Percentiles rank a stretch among this genome's conserved stretches.
phyloP scores from a whole-genome alignment of 345 rosid genomes.

The Ceriops decandra region DNA sequence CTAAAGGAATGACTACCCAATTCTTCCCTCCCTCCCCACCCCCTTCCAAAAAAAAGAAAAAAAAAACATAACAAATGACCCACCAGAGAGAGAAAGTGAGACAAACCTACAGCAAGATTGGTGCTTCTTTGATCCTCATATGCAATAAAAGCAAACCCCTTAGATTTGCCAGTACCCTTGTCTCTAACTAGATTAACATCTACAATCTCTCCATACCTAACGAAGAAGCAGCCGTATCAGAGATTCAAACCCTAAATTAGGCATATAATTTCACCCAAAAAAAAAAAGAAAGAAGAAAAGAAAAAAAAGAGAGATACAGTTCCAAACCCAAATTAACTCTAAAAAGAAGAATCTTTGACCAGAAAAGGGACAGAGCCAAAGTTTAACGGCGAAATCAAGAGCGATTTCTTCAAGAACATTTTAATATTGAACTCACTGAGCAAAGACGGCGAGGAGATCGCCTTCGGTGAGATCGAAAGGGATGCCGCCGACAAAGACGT shows the following conservation, averaged over 20 bases:
- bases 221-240: too few relatives aligned
- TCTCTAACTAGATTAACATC: conserved; percentile 89
- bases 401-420: too few relatives aligned
- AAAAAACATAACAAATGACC: neutral
- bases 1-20: neutral
- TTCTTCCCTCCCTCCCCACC: neutral
- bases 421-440: conserved; percentile 50
- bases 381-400: too few relatives aligned
- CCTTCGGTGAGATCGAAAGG: conserved; percentile 95
- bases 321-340: too few relatives aligned
- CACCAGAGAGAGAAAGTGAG: neutral
- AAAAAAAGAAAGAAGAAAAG: too few relatives aligned
- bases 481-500: conserved; percentile 73
- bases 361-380: too few relatives aligned
- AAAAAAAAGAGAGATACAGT: too few relatives aligned
- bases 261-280: too few relatives aligned
- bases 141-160: conserved; percentile 83
- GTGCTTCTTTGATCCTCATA: conserved; percentile 97
- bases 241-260: too few relatives aligned
- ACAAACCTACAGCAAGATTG: conserved; percentile 82
- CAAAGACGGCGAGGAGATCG: conserved; percentile 87
- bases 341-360: too few relatives aligned
- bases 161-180: conserved; percentile 89
- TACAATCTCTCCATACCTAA: conserved; percentile 82
- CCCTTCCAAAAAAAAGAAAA: neutral